These are phyloP conservation scores for Trypanosoma brucei DNA, from an alignment of 208 protist species.

Conservation along the genomic window DNA sequence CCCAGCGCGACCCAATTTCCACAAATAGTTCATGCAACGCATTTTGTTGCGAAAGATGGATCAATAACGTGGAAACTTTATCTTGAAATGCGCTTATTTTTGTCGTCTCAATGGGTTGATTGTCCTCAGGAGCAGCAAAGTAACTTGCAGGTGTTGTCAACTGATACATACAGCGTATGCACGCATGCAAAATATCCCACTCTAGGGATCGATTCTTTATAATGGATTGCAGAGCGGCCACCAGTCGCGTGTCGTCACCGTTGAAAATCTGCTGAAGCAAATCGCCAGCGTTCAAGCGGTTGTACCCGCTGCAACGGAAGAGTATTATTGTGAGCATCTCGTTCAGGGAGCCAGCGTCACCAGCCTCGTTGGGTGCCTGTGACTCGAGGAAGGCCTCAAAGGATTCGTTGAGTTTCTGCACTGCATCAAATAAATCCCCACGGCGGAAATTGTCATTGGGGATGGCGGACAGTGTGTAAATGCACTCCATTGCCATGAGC, in stretches of 20 bases:
- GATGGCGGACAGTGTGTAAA: slow-evolving; percentile 68
- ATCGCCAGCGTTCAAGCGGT: slow-evolving; percentile 55
- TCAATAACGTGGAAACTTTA: slow-evolving; percentile 48
- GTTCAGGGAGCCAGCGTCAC: slow-evolving; percentile 27
- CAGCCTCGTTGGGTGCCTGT: slow-evolving; percentile 15
- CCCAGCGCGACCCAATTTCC: slow-evolving; percentile 49
- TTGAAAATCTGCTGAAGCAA: slow-evolving; percentile 67
- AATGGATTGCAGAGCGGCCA: slow-evolving; percentile 44
- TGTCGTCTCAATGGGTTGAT: slow-evolving; percentile 34
- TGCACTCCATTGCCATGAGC: slow-evolving; percentile 57
- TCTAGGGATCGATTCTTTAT: slow-evolving; percentile 52
- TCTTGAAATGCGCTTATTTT: slow-evolving; percentile 64
- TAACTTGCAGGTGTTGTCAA: slow-evolving; percentile 75
- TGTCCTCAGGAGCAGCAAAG: slow-evolving; percentile 39
- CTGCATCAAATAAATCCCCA: slow-evolving; percentile 46
- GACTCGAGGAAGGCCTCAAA: slow-evolving; percentile 69
- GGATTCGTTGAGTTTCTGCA: slow-evolving; percentile 65
- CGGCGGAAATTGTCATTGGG: slow-evolving; percentile 51
- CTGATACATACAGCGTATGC: slow-evolving; percentile 76
- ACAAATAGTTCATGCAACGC: slow-evolving; percentile 40
- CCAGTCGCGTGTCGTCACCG: slow-evolving; percentile 42
- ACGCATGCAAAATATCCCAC: slow-evolving; percentile 68
- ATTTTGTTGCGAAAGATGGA: slow-evolving; percentile 29
- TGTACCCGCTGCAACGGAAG: slow-evolving; percentile 76
- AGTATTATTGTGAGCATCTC: slow-evolving; percentile 80